Evolutionary conservation across 2,329 filamentous ascomycete genomes (phyloP), one percentile per base, ranked within the genome.

Genomic region (Fusarium nelsonii): DNA sequence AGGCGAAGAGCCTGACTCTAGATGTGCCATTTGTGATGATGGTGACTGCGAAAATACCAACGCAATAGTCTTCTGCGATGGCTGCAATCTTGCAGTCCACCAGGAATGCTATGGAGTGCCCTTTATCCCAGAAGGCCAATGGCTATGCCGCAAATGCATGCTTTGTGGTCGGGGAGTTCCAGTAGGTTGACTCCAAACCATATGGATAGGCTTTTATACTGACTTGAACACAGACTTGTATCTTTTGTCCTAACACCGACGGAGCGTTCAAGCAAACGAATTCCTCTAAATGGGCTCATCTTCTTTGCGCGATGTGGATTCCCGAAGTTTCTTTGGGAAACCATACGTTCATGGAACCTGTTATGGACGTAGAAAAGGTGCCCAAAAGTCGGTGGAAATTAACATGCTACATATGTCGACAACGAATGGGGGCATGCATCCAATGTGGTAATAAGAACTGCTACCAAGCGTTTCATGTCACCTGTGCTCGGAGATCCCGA

Each of bases 41-140:
- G 96, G 96, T n/a, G 96, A 99, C 77, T 99, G 96, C 76, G 96
- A 99, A 81, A 99, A 99, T 79, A 97, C 96, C 23, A 99, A 99
- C 76, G 96, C 96, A 1, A 99, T 99, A 75, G 96, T 99, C 23
- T 99, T 99, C 77, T 99, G 96, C 78, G 96, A 99, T 77, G 96
- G 96, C 4, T 99, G 96, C 80, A 97, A 99, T 80, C 84, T 99
- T 52, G 96, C 96, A 5, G 96, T 99, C 11, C 96, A 99, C 79
- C 96, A 99, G 79, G 96, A 99, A 82, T 99, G 96, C 80, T 99
- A 99, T 77, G 96, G 96, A 58, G 96, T 99, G 46, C 96, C 96
- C 2, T 99, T 97, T 79, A 99, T 99, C 70, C 96, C 96, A 3
- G 96, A 99, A 81, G 96, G 96, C 18, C 96, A 99, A 80, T 99